Evolutionary conservation across 306 rosid genomes (phyloP).

Genomic region (Cucumis sativus): Cucumber_9930_V3 NC_026661.2:3206001-3206500

Average conservation of each 20-base stretch:
- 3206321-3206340: constrained; percentile 67
- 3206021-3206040: neutral
- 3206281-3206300: constrained; percentile 11
- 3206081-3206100: neutral
- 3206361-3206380: constrained; percentile 71
- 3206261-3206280: neutral
- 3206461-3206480: neutral
- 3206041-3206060: neutral
- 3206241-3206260: neutral
- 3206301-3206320: constrained; percentile 88
- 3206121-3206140: neutral
- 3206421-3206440: neutral
- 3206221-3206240: neutral
- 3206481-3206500: neutral
- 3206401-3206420: neutral
- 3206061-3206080: neutral
- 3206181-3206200: neutral
- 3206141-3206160: neutral
- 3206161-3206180: neutral
- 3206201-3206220: neutral
- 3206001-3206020: neutral
- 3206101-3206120: neutral
- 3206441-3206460: neutral
- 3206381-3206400: neutral
- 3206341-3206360: constrained; percentile 53